Percentiles rank a stretch among this genome's conserved stretches.
These are phyloP conservation scores for Solanum sitiens DNA, from an alignment of 257 asterid genomes.

Conservation along the genomic window DNA sequence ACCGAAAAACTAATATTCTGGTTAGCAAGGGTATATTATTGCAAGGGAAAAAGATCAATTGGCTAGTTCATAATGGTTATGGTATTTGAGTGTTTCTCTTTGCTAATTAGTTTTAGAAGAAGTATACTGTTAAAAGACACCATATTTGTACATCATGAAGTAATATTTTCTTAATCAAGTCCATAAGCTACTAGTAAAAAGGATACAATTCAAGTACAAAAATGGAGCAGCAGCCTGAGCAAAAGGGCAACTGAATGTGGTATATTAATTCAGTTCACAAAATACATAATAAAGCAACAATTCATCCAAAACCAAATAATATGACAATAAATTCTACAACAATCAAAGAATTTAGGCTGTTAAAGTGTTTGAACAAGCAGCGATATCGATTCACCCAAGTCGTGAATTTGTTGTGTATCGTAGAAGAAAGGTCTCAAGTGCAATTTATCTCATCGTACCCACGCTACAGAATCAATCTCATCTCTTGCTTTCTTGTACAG, in stretches of 20 bases:
- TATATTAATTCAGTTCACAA: not conserved
- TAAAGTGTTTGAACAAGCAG: not conserved
- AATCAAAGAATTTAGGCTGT: slow-evolving; percentile 16
- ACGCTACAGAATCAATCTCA: slow-evolving; percentile 81
- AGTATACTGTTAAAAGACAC: no score
- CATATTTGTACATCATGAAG: not conserved
- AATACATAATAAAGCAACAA: not conserved
- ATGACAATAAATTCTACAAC: not conserved
- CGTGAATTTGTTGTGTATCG: not conserved
- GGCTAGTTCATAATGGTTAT: not conserved
- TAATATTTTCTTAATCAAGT: not conserved
- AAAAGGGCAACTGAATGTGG: not conserved
- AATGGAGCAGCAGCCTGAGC: not conserved
- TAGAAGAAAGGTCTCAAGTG: not conserved
- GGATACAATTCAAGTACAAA: not conserved
- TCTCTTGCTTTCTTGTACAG: slow-evolving; percentile 94
- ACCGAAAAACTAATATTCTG: no score
- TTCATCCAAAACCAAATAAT: not conserved
- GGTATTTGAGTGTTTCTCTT: not conserved
- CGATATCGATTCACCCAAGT: not conserved
- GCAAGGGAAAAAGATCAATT: not conserved
- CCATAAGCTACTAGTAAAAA: not conserved
- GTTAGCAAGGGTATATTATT: not conserved
- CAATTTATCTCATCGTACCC: slow-evolving; percentile 39
- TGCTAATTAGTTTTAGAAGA: no score